phyloP scores from a whole-genome alignment of 164 flowering plant genomes.

The Annona cherimola region DNA sequence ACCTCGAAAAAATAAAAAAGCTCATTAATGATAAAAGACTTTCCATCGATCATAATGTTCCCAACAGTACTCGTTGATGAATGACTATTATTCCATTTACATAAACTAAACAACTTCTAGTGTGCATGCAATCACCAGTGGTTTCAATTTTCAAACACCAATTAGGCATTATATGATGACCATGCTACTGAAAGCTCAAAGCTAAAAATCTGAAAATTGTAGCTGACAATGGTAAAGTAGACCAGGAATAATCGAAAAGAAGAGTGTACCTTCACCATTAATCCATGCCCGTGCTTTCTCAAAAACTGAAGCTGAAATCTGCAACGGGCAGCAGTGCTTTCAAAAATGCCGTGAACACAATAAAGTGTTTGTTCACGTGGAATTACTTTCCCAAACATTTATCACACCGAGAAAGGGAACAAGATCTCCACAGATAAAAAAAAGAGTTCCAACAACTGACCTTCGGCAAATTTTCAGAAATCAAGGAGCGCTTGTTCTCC shows the following conservation, averaged over 20 bases:
- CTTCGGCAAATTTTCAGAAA: conserved; percentile 43
- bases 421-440: background rate
- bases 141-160: background rate
- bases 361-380: background rate
- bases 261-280: conserved; percentile 26
- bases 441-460: conserved; percentile 22
- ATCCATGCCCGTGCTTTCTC: conserved; percentile 34
- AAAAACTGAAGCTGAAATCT: conserved; percentile 43
- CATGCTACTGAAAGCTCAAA: conserved; percentile 1
- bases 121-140: background rate
- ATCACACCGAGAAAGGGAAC: background rate
- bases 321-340: conserved; percentile 4
- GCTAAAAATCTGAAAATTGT: background rate
- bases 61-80: background rate
- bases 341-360: background rate
- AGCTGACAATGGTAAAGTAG: background rate
- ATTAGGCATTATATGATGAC: background rate
- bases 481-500: conserved; percentile 38
- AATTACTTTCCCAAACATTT: too few species aligned
- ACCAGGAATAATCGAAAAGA: background rate
- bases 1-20: background rate
- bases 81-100: background rate
- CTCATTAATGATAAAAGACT: background rate
- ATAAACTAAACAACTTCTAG: too few species aligned
- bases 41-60: background rate